Evolutionary conservation across 208 protist species (phyloP).

Genomic region (Novymonas esmeraldas): DNA sequence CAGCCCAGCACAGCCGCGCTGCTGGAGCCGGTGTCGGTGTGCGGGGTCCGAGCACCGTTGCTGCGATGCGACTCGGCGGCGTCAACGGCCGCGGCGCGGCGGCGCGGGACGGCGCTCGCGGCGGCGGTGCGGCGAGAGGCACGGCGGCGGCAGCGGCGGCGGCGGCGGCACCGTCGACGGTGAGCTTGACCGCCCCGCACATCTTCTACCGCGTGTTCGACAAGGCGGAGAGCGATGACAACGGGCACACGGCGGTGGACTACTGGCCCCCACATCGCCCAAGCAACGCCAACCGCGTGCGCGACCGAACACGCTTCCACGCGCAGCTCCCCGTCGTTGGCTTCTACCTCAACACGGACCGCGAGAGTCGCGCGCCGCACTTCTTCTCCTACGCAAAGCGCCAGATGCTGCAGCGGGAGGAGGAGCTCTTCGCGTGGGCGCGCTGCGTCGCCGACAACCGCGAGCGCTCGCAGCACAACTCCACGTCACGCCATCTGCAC

Average conservation of each 20-base stretch:
- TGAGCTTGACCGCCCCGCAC: constrained; percentile 14
- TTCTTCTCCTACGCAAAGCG: constrained; percentile 22
- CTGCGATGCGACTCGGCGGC: neutral
- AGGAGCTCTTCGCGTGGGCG: constrained; percentile 50
- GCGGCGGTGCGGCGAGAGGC: neutral
- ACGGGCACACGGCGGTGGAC: constrained; percentile 38
- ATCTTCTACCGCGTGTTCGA: constrained; percentile 55
- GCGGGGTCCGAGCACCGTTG: no score
- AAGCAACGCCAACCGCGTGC: constrained; percentile 19
- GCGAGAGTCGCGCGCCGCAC: constrained; percentile 15
- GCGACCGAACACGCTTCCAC: constrained; percentile 46
- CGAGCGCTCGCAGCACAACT: constrained; percentile 56
- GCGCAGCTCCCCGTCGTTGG: constrained; percentile 47
- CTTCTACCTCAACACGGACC: constrained; percentile 43
- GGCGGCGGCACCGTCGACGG: no score
- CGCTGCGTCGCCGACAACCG: constrained; percentile 67
- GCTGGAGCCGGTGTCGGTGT: no score
- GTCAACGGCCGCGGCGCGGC: neutral
- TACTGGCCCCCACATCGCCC: constrained; percentile 36
- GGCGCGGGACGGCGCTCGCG: neutral
- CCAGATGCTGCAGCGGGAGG: constrained; percentile 14
- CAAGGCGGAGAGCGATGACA: constrained; percentile 32
- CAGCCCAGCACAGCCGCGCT: neutral
- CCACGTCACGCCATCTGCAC: constrained; percentile 83
- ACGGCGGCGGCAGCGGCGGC: neutral